Evolutionary conservation across 805 yeast species (phyloP), one percentile per base, ranked within the genome.

Genomic region (Yamadazyma philogaea): DNA sequence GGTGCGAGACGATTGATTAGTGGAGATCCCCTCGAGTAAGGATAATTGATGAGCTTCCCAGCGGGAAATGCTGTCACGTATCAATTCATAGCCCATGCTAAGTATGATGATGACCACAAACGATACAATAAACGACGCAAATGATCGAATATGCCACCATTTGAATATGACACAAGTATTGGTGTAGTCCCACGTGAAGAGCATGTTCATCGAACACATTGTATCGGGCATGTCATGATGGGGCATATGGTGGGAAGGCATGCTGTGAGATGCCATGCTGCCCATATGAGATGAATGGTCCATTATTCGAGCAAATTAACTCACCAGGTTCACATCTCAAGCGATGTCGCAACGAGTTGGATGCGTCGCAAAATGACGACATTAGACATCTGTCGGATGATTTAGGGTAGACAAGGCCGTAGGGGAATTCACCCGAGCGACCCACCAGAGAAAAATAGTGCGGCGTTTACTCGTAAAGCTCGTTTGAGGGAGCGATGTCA

Each of bases 81-180:
- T 39, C 49, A 65, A 79, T 56, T 86, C 95, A 57, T 84, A 87
- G 1, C 79, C 75, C 34, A 78, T 69, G 2, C 81, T 69, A 5
- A 84, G 43, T 0, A 61, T 46, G 1, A 68, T 68, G 18, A 86
- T 68, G 0, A 74, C 71, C 1, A 75, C 8, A 30, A 84, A 55
- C 1, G 87, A 73, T 6, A 77, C 43, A 2, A 82, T 6, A 37
- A 87, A 73, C 6, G 79, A 81, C 2, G 61, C 33, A 5, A 63
- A 54, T 1, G 81, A 74, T 37, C 67, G 68, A 41, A 87, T 75
- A 51, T 84, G 91, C 96, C 96, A 87, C 86, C 90, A 82, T 43
- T 68, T 63, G 59, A 83, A 84, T 7, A 87, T 74, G 7, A 87
- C 77, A 57, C 96, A 87, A 5, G 85, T 72, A 56, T 86, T 77